These are phyloP conservation scores for Thozetella sp. DNA, from an alignment of 495 filamentous ascomycete genomes.

Conservation along the genomic window DNA sequence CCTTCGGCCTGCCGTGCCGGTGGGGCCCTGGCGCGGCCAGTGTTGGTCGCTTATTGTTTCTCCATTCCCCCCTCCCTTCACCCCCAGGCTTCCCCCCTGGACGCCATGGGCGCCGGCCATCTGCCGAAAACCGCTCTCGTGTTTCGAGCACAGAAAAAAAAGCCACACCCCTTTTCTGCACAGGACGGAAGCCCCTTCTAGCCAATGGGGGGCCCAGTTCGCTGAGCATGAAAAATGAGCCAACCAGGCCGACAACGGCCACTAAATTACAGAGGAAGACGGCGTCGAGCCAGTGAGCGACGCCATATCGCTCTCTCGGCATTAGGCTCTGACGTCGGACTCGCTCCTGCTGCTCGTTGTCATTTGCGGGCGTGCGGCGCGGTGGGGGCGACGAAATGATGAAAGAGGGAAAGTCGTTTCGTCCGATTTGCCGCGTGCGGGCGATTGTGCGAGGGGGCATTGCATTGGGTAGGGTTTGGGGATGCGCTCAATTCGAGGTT, in stretches of 20 bases:
- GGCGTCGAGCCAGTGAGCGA: background rate
- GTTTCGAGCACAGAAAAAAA: background rate
- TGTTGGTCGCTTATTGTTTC: background rate
- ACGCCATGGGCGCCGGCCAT: too few relatives aligned
- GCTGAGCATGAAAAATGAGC: slow-evolving; percentile 1
- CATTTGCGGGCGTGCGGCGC: too few relatives aligned
- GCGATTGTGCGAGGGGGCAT: background rate
- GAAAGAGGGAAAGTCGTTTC: too few relatives aligned
- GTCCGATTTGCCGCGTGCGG: background rate
- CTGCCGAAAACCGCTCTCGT: background rate
- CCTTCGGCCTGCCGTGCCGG: background rate
- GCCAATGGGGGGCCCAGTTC: background rate
- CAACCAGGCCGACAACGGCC: background rate
- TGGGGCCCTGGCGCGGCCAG: background rate
- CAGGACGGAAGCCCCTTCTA: background rate
- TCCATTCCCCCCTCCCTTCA: too few relatives aligned
- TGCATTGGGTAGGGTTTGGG: background rate
- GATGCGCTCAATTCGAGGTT: too few relatives aligned
- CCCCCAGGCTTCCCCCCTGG: too few relatives aligned
- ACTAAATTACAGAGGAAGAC: background rate
- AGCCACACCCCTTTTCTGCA: slow-evolving; percentile 1
- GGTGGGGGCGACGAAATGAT: too few relatives aligned
- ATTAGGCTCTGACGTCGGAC: background rate
- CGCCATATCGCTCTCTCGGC: background rate
- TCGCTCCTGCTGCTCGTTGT: too few relatives aligned